Evolutionary conservation across 441 rosid species (phyloP), one percentile per base, ranked within the genome.

Genomic region (Populus tomentosa): DNA sequence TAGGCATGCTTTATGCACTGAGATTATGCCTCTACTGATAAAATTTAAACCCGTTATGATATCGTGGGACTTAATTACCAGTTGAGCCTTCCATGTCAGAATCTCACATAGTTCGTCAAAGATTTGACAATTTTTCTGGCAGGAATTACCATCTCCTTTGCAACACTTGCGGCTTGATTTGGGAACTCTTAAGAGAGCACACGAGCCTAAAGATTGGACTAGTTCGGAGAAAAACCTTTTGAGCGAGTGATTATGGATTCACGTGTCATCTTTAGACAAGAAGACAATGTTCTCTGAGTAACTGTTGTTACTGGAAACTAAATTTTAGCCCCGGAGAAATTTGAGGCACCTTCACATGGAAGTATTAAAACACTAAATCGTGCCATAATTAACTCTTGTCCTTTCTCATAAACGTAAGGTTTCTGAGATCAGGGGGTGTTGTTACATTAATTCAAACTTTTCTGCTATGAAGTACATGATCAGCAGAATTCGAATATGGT

Each of bases 111-210:
- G 56, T 7, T 63, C 23, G 69, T 65, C 26, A 63, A 71, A 50
- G 50, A 4, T 13, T 20, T 53, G 23, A 32, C 66, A 21, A 13
- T 67, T 35, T 73, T 64, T 3, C 32, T 20, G 21, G 46, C 4
- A 7, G 62, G 30, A 69, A 62, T 42, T 24, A 11, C n/a, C 71
- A 46, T 1, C 30, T 28, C 67, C 46, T 69, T 63, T 68, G 75
- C 74, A 16, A 30, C 63, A 50, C 11, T 24, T 21, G 65, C 67
- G 82, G 28, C 75, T 77, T 77, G 72, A 77, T 80, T 77, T 66
- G 75, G 26, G 85, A 77, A 20, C 18, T 66, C 50, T 56, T 20
- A 23, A 46, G 38, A 67, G 74, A 66, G 28, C 7, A 10, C 20
- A 33, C 0, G 38, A 67, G 40, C 13, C 70, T n/a, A 8, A 16